phyloP scores from a whole-genome alignment of 2,329 filamentous ascomycete species.

The Sarocladium strictum region DNA sequence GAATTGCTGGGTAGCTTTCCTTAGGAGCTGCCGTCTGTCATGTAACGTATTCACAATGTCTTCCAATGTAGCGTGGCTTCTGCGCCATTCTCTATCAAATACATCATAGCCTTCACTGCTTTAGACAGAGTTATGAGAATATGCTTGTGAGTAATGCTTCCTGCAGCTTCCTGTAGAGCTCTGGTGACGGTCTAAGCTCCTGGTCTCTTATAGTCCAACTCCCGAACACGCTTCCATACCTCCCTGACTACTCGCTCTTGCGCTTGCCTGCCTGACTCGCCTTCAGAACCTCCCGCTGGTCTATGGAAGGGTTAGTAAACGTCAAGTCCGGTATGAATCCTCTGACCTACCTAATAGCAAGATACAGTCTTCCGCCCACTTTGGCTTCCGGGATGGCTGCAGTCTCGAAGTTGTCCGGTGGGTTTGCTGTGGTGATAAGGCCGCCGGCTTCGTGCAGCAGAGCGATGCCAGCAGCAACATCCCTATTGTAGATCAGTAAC shows the following conservation, averaged over 20 bases:
- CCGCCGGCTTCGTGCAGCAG: constrained; percentile 70
- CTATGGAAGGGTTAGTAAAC: constrained; percentile 28
- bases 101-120: neutral
- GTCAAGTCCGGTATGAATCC: too few relatives aligned
- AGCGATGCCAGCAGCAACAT: constrained; percentile 70
- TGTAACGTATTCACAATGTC: neutral
- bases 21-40: neutral
- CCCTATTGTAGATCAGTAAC: constrained; percentile 36
- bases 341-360: constrained; percentile 57
- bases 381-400: constrained; percentile 52
- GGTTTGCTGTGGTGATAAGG: constrained; percentile 67
- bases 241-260: constrained; percentile 68
- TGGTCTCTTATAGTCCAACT: constrained; percentile 61
- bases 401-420: constrained; percentile 50
- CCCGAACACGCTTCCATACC: constrained; percentile 63
- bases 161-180: constrained; percentile 6
- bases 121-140: neutral
- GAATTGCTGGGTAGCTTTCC: neutral
- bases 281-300: constrained; percentile 55
- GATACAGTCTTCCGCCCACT: constrained; percentile 63
- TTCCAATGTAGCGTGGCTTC: too few relatives aligned
- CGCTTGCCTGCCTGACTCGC: constrained; percentile 57
- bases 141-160: too few relatives aligned
- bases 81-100: too few relatives aligned
- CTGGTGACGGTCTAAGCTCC: constrained; percentile 34